Evolutionary conservation across 305 asterid genomes (phyloP).

Genomic region (Ilex paraguariensis): DNA sequence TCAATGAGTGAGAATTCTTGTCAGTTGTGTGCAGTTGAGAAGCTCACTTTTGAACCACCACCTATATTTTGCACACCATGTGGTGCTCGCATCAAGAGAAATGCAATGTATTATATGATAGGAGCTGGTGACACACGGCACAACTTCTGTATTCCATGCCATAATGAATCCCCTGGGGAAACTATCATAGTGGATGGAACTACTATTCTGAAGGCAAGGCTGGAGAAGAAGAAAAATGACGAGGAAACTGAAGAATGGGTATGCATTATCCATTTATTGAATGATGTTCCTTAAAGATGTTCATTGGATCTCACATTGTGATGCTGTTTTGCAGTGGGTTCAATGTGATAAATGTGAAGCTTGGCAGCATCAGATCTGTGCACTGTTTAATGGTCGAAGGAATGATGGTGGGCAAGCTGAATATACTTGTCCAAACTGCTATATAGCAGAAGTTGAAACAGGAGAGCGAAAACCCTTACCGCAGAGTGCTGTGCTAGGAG

Average conservation of each 20-base stretch:
- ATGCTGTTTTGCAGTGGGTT: conserved; percentile 64
- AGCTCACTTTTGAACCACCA: conserved; percentile 40
- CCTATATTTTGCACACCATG: conserved; percentile 52
- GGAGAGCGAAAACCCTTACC: conserved; percentile 33
- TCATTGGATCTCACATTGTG: conserved; percentile 1
- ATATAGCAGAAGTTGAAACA: conserved; percentile 39
- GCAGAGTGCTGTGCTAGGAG: conserved; percentile 33
- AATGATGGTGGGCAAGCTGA: conserved; percentile 51
- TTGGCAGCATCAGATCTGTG: conserved; percentile 87
- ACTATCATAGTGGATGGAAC: conserved; percentile 38
- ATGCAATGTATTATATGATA: conserved; percentile 37
- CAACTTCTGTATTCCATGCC: conserved; percentile 53
- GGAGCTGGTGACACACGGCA: conserved; percentile 30
- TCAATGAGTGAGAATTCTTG: conserved; percentile 40
- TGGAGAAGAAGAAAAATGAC: conserved; percentile 41
- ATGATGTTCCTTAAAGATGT: too few species aligned
- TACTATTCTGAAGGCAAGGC: conserved; percentile 39
- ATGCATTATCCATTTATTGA: conserved; percentile 23
- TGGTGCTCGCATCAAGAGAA: conserved; percentile 39
- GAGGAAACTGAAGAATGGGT: conserved; percentile 49
- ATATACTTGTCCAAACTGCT: conserved; percentile 68
- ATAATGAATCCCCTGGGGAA: conserved; percentile 36
- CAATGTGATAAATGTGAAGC: conserved; percentile 57
- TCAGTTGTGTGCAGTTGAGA: conserved; percentile 46
- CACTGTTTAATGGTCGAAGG: conserved; percentile 51